Base-by-base conservation (phyloP, 2,329 filamentous ascomycete species). In the Didymella glomerata region DNA sequence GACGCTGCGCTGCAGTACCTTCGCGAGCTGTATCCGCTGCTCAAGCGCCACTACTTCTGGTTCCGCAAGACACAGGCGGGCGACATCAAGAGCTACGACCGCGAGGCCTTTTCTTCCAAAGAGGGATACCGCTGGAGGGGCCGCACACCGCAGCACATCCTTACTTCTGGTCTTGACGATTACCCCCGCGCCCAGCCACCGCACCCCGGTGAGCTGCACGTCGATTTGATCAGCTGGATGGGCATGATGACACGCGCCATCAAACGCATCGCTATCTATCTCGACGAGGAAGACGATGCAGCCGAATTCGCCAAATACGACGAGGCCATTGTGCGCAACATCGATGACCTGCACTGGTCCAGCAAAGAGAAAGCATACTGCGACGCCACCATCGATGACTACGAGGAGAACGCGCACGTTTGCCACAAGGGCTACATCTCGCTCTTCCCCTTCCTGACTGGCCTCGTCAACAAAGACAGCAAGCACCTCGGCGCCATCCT, bases 351-450 rank as follows among this genome's bases (percentile, higher is more conserved):
- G 38, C 95, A 99, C 80, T 99, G 95, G 95, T 90, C 89, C 18
- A 86, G 91, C 54, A 84, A 89, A 68, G 85, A 89, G 3, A 88
- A 91, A 56, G 91, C 90, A 62, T 99, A 93, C 81, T 99, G 95
- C 76, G 95, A 99, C 76, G 92, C 93, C 1, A 97, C 92, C 0
- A 90, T 99, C 60, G 94, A 99, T 70, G 93, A 93, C 61, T 99
- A 91, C 73, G 95, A 99, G 77, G 95, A 99, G 79, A 89, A 92
- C 71, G 78, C 84, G 34, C 88, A 95, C 20, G 92, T 97, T 41
- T 99, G 95, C 80, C 95, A 98, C 81, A 97, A 96, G 79, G 95
- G 95, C 20, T 99, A 99, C 73, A 88, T 98, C 67, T 95, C 92
- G 22, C 83, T 99, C 27, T 95, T 97, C 78, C 95, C 95, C 1